Evolutionary conservation across 202 grass and related monocot species (phyloP).

Genomic region (Hordeum pubiflorum): DNA sequence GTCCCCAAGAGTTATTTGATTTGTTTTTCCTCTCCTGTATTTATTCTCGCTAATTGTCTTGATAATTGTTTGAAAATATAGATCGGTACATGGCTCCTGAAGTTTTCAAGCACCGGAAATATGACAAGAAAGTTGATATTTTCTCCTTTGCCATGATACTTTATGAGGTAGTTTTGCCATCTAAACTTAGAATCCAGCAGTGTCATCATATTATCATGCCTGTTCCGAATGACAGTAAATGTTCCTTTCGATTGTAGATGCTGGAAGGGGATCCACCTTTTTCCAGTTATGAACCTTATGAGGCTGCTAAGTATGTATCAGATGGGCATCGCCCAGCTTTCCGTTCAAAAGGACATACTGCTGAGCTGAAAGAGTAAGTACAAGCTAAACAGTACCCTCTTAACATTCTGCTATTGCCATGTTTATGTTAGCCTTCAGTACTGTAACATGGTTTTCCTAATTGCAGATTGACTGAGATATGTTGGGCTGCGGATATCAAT

Average conservation of each 20-base stretch:
- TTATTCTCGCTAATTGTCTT: constrained; percentile 5
- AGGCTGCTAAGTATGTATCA: constrained; percentile 83
- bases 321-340: constrained; percentile 75
- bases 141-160: constrained; percentile 99
- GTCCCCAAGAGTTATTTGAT: constrained; percentile 23
- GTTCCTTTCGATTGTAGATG: constrained; percentile 52
- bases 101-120: constrained; percentile 97
- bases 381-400: background rate
- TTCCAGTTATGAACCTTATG: constrained; percentile 82
- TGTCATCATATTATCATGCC: background rate
- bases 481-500: constrained; percentile 68
- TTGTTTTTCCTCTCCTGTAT: constrained; percentile 10
- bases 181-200: background rate
- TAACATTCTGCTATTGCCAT: background rate
- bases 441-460: constrained; percentile 24
- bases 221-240: background rate
- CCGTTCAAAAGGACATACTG: constrained; percentile 56
- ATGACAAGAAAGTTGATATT: constrained; percentile 98
- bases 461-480: constrained; percentile 63
- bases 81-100: constrained; percentile 99
- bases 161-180: constrained; percentile 66
- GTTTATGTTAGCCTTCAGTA: background rate
- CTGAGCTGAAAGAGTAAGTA: constrained; percentile 78
- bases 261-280: constrained; percentile 87
- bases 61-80: constrained; percentile 28